phyloP scores from a whole-genome alignment of 2,329 filamentous ascomycete species.

The Epichloe scottii region DNA sequence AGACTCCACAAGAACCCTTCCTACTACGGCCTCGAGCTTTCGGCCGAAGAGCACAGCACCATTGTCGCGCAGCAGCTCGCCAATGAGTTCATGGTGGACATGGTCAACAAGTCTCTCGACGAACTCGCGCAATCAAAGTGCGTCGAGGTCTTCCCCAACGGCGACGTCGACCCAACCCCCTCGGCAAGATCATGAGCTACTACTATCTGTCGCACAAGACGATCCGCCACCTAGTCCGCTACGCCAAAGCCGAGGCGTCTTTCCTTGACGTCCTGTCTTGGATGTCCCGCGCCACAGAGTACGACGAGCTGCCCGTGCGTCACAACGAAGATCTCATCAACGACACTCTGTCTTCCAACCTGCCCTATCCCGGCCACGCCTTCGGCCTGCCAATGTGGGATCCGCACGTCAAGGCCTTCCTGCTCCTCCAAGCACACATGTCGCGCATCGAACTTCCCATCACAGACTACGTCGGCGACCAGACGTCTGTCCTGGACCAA shows the following conservation, averaged over 20 bases:
- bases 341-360: constrained; percentile 68
- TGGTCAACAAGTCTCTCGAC: constrained; percentile 75
- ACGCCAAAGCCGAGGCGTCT: constrained; percentile 61
- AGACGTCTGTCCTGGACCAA: constrained; percentile 81
- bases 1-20: constrained; percentile 95
- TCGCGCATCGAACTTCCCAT: constrained; percentile 86
- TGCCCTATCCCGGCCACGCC: constrained; percentile 48
- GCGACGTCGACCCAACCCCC: constrained; percentile 81
- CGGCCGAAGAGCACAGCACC: constrained; percentile 82
- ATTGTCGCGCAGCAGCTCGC: constrained; percentile 74
- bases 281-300: constrained; percentile 91
- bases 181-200: constrained; percentile 98
- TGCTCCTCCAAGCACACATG: constrained; percentile 91
- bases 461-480: constrained; percentile 92
- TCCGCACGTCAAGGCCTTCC: constrained; percentile 90
- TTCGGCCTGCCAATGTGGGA: constrained; percentile 91
- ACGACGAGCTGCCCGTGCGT: constrained; percentile 91
- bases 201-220: constrained; percentile 97
- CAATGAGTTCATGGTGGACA: constrained; percentile 86
- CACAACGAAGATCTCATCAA: constrained; percentile 99
- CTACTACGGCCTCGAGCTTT: constrained; percentile 92
- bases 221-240: constrained; percentile 67
- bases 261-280: constrained; percentile 78
- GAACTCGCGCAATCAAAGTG: constrained; percentile 79
- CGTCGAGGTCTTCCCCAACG: constrained; percentile 70